phyloP scores from a whole-genome alignment of 2,329 filamentous ascomycete genomes.

The Lasiodiplodia theobromae region DNA sequence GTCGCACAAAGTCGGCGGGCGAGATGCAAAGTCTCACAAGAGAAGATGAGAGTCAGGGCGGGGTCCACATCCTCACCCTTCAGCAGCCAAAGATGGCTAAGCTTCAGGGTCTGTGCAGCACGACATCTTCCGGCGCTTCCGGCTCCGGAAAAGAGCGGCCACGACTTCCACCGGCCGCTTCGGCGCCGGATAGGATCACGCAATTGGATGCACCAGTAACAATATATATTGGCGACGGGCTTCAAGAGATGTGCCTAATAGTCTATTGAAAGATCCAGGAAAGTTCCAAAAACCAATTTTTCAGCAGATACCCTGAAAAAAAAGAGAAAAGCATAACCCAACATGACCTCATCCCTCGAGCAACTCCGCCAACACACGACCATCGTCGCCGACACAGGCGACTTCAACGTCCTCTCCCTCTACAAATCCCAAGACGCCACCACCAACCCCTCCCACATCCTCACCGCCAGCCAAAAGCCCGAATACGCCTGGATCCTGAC shows the following conservation, averaged over 20 bases:
- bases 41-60: not conserved
- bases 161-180: constrained; percentile 7
- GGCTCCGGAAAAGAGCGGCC: not conserved
- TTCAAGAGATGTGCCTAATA: not conserved
- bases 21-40: not conserved
- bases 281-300: not conserved
- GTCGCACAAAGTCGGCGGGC: not conserved
- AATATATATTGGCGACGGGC: not conserved
- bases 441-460: constrained; percentile 19
- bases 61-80: not conserved
- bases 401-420: constrained; percentile 22
- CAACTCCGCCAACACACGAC: constrained; percentile 21
- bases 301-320: not conserved
- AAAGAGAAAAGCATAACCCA: not conserved
- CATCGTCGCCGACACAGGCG: constrained; percentile 25
- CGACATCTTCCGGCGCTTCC: constrained; percentile 3
- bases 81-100: not conserved
- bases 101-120: not conserved
- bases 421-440: constrained; percentile 16
- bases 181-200: constrained; percentile 16
- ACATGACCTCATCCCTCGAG: constrained; percentile 2
- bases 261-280: not conserved
- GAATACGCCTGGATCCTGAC: constrained; percentile 9
- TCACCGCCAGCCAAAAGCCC: constrained; percentile 3
- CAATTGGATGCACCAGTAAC: not conserved